Evolutionary conservation across 83 land plant species (phyloP).

Genomic region (Thuja plicata): DNA sequence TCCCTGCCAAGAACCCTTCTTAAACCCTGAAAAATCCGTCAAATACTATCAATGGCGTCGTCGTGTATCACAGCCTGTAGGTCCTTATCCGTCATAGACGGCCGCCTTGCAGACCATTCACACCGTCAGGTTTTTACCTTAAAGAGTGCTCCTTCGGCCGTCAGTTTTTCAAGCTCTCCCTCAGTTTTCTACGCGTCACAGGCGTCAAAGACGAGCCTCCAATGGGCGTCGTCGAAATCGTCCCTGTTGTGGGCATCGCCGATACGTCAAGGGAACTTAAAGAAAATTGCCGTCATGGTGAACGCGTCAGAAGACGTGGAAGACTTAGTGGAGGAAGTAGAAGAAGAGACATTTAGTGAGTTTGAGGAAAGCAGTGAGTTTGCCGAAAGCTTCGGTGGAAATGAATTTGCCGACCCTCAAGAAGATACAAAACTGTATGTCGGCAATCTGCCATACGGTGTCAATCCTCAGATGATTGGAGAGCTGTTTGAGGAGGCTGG

Average conservation of each 20-base stretch:
- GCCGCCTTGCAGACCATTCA: neutral
- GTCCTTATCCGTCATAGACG: conserved; percentile 15
- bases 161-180: conserved; percentile 7
- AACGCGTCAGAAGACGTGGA: conserved; percentile 10
- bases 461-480: conserved; percentile 53
- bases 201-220: conserved; percentile 1
- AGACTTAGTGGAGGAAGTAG: conserved; percentile 1
- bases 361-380: neutral
- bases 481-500: conserved; percentile 61
- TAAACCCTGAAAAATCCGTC: neutral
- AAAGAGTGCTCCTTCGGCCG: conserved; percentile 6
- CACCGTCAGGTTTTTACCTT: neutral
- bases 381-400: neutral
- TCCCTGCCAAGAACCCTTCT: neutral
- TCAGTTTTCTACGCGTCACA: neutral
- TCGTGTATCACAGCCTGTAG: neutral
- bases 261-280: conserved; percentile 13
- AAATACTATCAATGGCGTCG: neutral
- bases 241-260: conserved; percentile 25
- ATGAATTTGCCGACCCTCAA: neutral
- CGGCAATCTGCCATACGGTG: conserved; percentile 60
- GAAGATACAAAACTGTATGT: conserved; percentile 37
- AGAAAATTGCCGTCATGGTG: neutral
- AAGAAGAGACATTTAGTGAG: neutral
- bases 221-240: conserved; percentile 17